Conservation (phyloP, 2,329 filamentous ascomycete species). For the Fonsecaea erecta region DNA sequence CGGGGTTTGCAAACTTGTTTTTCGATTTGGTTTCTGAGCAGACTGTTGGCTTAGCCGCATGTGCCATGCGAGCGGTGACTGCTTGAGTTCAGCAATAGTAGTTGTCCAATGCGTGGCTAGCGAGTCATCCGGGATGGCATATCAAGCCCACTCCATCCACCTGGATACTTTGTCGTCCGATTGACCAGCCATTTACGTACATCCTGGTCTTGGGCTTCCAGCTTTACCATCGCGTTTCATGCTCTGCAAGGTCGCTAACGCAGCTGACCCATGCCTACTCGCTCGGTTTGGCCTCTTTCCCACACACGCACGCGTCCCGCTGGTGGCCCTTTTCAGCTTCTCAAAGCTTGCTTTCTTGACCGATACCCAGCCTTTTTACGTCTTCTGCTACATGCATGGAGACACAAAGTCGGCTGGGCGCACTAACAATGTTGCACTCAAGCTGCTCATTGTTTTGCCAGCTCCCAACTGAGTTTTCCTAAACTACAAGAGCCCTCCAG, state of each 20-base stretch:
- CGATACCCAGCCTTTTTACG: conserved; percentile 6
- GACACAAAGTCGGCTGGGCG: conserved; percentile 13
- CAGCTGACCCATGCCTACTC: conserved; percentile 8
- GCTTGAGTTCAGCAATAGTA: neutral
- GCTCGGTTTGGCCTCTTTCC: conserved; percentile 1
- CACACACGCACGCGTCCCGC: neutral
- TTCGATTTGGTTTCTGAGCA: conserved; percentile 5
- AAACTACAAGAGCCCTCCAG: conserved; percentile 16
- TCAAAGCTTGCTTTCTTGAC: conserved; percentile 13
- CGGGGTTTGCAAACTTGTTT: conserved; percentile 22
- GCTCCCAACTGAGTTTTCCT: conserved; percentile 10
- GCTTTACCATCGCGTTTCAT: conserved; percentile 30
- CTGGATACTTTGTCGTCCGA: conserved; percentile 22
- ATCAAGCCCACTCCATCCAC: conserved; percentile 5
- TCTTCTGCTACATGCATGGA: conserved; percentile 15
- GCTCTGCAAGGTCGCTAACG: conserved; percentile 26
- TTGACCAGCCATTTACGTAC: conserved; percentile 34
- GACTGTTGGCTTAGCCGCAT: conserved; percentile 17
- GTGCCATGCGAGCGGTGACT: conserved; percentile 10
- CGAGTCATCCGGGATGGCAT: conserved; percentile 14
- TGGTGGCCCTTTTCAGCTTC: conserved; percentile 22
- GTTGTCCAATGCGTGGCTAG: conserved; percentile 2
- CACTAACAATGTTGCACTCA: conserved; percentile 2
- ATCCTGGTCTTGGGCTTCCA: conserved; percentile 25
- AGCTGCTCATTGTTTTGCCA: conserved; percentile 8